Base-by-base conservation (phyloP, 2,329 filamentous ascomycete species). In the Diaporthe sp. region DNA sequence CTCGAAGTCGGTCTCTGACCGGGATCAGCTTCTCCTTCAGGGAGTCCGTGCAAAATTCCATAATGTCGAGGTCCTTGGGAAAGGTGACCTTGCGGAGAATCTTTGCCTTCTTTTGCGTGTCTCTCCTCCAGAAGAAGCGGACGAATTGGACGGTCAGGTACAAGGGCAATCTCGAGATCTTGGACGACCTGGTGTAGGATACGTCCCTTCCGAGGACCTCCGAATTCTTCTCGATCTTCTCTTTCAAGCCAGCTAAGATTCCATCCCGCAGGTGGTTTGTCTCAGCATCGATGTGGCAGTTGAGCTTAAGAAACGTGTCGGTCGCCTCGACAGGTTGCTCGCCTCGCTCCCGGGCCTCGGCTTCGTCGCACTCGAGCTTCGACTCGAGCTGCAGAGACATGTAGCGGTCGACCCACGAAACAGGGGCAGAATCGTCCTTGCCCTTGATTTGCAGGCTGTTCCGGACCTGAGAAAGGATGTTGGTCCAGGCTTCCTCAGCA, bases 21-120 rank as follows among this genome's bases (percentile, higher is more conserved):
- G 97, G 97, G 63, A 98, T 88, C 60, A 99, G 89, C 79, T 94
- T 91, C 82, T 93, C 93, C 84, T 92, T 94, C 77, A 99, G 88
- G 72, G 97, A 93, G 37, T 98, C 96, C 17, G 96, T 96, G 85
- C 97, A 99, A 85, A 98, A 98, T 83, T 99, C 97, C 31, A 98
- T 92, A 53, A 95, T 92, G 81, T 99, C 97, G 47, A 99, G 88
- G 85, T 99, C 97, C 70, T 94, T 92, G 9, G 96, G 96, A 83
- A 99, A 99, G 0, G 95, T 96, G 75, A 99, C 97, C 86, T 98
- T 99, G 83, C 96, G 94, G 94, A 99, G 96, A 80, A 99, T 99
- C 90, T 99, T 99, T 79, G 96, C 96, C 89, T 99, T 99, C 88
- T 98, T 98, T 85, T 97, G 94, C 4, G 95, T 95, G 79, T 98